Evolutionary conservation across 2,329 filamentous ascomycete genomes (phyloP).

Genomic region (Beauveria rudraprayagi): DNA sequence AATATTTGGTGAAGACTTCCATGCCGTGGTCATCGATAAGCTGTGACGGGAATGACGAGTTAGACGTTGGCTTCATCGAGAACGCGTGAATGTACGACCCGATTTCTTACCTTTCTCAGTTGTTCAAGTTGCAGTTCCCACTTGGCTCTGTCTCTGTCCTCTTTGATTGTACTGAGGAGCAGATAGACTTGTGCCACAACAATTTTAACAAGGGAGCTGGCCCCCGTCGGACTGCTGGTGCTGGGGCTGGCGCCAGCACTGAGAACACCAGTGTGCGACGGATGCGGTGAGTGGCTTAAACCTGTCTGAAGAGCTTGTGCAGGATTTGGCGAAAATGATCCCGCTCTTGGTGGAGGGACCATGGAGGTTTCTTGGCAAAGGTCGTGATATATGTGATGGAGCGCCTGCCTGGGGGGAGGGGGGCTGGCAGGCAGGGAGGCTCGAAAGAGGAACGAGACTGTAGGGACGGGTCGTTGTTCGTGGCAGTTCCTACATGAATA

Average conservation of each 20-base stretch:
- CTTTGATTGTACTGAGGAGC: constrained; percentile 86
- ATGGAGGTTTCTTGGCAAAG: constrained; percentile 38
- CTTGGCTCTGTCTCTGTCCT: constrained; percentile 84
- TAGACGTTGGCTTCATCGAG: constrained; percentile 12
- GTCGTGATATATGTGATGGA: constrained; percentile 23
- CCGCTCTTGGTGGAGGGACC: constrained; percentile 53
- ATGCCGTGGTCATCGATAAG: constrained; percentile 97
- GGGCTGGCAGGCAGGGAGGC: constrained; percentile 26
- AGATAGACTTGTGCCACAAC: constrained; percentile 93
- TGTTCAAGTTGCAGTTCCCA: constrained; percentile 89
- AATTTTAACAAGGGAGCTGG: constrained; percentile 74
- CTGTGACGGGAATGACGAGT: constrained; percentile 34
- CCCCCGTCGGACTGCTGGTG: constrained; percentile 55
- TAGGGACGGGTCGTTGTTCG: constrained; percentile 18
- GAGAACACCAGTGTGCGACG: constrained; percentile 47
- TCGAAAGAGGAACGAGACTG: constrained; percentile 23
- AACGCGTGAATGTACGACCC: background rate
- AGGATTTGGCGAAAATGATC: constrained; percentile 57
- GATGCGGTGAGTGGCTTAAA: constrained; percentile 47
- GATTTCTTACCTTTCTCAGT: constrained; percentile 68
- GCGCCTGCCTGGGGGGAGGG: constrained; percentile 29
- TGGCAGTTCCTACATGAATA: constrained; percentile 29
- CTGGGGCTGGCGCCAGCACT: constrained; percentile 54
- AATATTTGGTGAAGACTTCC: constrained; percentile 96
- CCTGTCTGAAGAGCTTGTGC: constrained; percentile 50